These are phyloP conservation scores for Epicoccum nigrum DNA, from an alignment of 2,329 filamentous ascomycete species.

Conservation along the genomic window DNA sequence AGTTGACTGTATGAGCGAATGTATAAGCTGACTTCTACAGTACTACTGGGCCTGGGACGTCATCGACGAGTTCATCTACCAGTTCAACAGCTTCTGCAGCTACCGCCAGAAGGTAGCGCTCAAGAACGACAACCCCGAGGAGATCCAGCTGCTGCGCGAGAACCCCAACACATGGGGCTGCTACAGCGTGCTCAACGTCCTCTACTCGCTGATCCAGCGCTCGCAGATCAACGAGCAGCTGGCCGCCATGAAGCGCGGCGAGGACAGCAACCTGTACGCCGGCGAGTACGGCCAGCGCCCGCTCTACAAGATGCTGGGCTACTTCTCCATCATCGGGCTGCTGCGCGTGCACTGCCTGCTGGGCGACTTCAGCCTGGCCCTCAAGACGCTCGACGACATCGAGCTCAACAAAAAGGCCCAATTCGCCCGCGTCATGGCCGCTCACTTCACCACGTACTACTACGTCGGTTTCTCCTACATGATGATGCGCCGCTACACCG, in stretches of 20 bases:
- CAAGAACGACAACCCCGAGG: constrained; percentile 84
- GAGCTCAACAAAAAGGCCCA: constrained; percentile 99
- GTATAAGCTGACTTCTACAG: constrained; percentile 53
- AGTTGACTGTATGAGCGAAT: constrained; percentile 18
- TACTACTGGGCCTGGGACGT: constrained; percentile 99
- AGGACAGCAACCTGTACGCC: constrained; percentile 85
- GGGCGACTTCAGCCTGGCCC: constrained; percentile 95
- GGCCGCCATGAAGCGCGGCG: constrained; percentile 89
- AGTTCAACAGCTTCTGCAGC: constrained; percentile 99
- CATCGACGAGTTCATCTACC: constrained; percentile 99
- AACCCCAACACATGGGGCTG: constrained; percentile 99
- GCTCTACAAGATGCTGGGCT: constrained; percentile 96
- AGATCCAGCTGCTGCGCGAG: constrained; percentile 87
- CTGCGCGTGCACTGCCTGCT: constrained; percentile 95
- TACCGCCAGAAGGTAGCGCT: constrained; percentile 92
- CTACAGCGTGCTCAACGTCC: constrained; percentile 98
- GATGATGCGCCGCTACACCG: constrained; percentile 99
- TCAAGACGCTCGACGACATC: constrained; percentile 99
- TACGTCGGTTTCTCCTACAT: constrained; percentile 99
- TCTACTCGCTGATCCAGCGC: constrained; percentile 98
- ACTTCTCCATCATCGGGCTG: constrained; percentile 98
- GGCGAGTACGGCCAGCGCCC: constrained; percentile 95
- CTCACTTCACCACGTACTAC: constrained; percentile 99
- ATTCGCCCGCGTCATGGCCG: constrained; percentile 99
- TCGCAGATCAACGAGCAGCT: constrained; percentile 99